Percentiles rank a stretch among this genome's conserved stretches.
Conservation (phyloP, 768 basidiomycete species). For the Kwoniella newhampshirensis region DNA sequence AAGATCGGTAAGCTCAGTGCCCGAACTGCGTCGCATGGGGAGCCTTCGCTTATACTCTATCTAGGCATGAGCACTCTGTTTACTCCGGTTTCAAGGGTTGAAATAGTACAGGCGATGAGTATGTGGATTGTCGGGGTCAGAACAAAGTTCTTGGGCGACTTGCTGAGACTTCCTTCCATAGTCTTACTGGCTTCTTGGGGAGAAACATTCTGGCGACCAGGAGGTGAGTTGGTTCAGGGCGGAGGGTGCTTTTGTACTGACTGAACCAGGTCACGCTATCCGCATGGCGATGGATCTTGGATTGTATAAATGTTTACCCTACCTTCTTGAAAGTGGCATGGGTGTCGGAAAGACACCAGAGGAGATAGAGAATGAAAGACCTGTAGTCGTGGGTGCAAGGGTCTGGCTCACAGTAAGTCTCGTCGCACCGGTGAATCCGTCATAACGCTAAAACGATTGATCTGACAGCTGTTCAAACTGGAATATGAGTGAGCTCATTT, state of each 20-base stretch:
- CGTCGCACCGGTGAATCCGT: not conserved
- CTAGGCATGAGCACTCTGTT: conserved; percentile 41
- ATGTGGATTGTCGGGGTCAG: conserved; percentile 8
- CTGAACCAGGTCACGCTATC: conserved; percentile 35
- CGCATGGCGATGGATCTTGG: conserved; percentile 47
- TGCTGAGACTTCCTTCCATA: conserved; percentile 9
- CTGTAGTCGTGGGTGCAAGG: conserved; percentile 39
- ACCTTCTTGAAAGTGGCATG: conserved; percentile 38
- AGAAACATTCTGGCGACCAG: conserved; percentile 42
- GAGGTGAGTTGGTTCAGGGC: conserved; percentile 18
- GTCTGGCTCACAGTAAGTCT: conserved; percentile 42
- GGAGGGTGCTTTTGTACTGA: not conserved
- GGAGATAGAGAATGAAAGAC: conserved; percentile 32
- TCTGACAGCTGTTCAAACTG: conserved; percentile 34
- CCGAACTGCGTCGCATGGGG: not conserved
- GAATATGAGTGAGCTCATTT: conserved; percentile 36
- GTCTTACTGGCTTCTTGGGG: conserved; percentile 45
- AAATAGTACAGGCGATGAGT: conserved; percentile 43
- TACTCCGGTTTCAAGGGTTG: conserved; percentile 40
- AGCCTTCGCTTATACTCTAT: not conserved
- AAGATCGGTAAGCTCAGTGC: conserved; percentile 40
- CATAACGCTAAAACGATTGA: not conserved
- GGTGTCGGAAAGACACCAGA: conserved; percentile 30
- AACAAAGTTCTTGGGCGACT: not conserved
- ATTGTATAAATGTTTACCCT: conserved; percentile 35